Percentiles rank a stretch among this genome's conserved stretches.
Conservation (phyloP, 2,329 filamentous ascomycete genomes). For the Zasmidium angulare region DNA sequence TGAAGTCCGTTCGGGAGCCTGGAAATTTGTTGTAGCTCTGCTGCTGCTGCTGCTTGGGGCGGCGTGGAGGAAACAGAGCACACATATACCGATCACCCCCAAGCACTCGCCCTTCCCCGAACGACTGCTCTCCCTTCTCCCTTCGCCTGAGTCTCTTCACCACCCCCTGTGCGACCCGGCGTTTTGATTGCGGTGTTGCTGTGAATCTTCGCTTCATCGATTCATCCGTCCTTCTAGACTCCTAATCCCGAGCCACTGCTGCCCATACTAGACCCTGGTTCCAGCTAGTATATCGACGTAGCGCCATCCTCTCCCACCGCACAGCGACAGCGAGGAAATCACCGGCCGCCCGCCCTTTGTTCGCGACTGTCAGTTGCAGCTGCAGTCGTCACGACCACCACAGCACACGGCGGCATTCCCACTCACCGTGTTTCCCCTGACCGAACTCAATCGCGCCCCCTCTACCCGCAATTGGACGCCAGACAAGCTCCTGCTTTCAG, state of each 20-base stretch:
- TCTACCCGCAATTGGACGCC: conserved; percentile 1
- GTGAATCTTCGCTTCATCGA: neutral
- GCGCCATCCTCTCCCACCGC: neutral
- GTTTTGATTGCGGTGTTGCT: neutral
- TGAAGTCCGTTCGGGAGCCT: conserved; percentile 20
- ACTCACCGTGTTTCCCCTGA: conserved; percentile 1
- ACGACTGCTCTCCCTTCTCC: neutral
- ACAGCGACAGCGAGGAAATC: neutral
- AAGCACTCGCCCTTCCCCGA: neutral
- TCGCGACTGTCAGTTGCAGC: too few relatives aligned
- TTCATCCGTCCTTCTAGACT: too few relatives aligned
- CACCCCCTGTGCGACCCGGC: neutral
- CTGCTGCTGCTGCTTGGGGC: too few relatives aligned
- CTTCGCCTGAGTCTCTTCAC: neutral
- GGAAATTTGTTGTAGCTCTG: conserved; percentile 10
- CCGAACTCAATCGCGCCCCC: neutral
- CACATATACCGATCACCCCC: conserved; percentile 1
- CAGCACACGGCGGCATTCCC: too few relatives aligned
- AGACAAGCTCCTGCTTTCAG: neutral
- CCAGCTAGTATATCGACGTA: neutral
- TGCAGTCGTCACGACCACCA: neutral
- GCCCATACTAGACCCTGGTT: neutral
- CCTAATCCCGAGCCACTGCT: neutral
- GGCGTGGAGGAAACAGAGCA: too few relatives aligned
- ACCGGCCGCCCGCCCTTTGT: too few relatives aligned